phyloP scores from a whole-genome alignment of 2,329 filamentous ascomycete species.

The Beauveria australis region DNA sequence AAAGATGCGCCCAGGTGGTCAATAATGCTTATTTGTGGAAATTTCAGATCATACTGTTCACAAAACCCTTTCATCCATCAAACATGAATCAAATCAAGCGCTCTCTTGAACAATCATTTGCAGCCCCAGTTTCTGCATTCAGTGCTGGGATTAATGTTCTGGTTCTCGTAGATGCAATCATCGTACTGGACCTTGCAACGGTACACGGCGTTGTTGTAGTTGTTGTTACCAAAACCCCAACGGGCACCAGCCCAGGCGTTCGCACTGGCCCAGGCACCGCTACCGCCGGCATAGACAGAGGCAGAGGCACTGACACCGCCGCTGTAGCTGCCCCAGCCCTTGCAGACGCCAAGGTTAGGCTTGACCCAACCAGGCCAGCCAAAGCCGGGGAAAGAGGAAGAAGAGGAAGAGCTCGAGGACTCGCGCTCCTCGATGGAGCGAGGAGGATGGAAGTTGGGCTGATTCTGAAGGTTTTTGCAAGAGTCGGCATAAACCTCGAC shows the following conservation, averaged over 20 bases:
- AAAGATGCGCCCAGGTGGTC: background rate
- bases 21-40: background rate
- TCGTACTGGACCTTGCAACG: conserved; percentile 43
- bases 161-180: conserved; percentile 39
- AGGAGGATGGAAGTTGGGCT: conserved; percentile 17
- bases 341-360: conserved; percentile 1
- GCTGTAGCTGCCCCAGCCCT: conserved; percentile 10
- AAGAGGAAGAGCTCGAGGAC: background rate
- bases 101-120: background rate
- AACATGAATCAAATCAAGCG: background rate
- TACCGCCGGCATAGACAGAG: background rate
- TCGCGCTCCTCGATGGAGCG: conserved; percentile 3
- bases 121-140: conserved; percentile 33
- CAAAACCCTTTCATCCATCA: background rate
- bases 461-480: conserved; percentile 29
- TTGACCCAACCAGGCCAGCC: conserved; percentile 1
- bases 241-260: conserved; percentile 6
- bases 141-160: conserved; percentile 24
- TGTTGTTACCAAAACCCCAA: conserved; percentile 24
- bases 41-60: background rate
- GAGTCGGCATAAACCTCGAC: conserved; percentile 39
- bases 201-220: conserved; percentile 22
- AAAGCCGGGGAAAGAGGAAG: conserved; percentile 8
- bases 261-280: conserved; percentile 7
- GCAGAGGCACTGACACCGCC: conserved; percentile 5